Percentiles rank a stretch among this genome's conserved stretches.
These are phyloP conservation scores for Cladosporium sp. DNA, from an alignment of 2,329 filamentous ascomycete species.

Conservation along the genomic window DNA sequence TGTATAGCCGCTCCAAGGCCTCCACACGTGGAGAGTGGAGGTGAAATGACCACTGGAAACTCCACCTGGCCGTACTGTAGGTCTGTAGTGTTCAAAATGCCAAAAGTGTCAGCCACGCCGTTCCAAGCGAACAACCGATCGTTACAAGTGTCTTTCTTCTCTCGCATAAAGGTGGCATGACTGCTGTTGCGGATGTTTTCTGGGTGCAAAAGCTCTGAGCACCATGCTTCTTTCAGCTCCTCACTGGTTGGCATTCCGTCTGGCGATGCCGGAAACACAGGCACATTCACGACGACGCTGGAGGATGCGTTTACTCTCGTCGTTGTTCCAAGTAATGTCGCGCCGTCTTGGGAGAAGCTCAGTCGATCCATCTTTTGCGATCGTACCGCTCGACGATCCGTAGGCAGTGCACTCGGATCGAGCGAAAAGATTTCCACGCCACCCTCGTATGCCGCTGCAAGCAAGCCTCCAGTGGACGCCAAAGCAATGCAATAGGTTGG, in stretches of 20 bases:
- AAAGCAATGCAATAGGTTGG: constrained; percentile 72
- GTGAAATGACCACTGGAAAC: constrained; percentile 35
- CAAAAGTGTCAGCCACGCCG: constrained; percentile 33
- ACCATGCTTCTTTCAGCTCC: constrained; percentile 36
- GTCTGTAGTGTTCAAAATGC: constrained; percentile 30
- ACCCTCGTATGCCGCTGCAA: constrained; percentile 82
- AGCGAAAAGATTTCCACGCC: constrained; percentile 81
- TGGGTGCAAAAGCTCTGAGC: constrained; percentile 33
- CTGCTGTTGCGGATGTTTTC: constrained; percentile 36
- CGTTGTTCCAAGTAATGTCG: constrained; percentile 33
- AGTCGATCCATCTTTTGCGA: constrained; percentile 32
- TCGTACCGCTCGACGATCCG: constrained; percentile 33
- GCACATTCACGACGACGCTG: constrained; percentile 33
- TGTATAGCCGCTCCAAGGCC: constrained; percentile 34
- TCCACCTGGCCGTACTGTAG: constrained; percentile 33
- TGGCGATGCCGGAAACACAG: constrained; percentile 29
- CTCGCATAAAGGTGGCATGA: constrained; percentile 33
- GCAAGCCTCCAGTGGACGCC: constrained; percentile 71
- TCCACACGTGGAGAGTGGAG: constrained; percentile 33
- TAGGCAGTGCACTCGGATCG: constrained; percentile 49
- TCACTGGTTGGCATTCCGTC: constrained; percentile 29
- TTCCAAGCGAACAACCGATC: constrained; percentile 35
- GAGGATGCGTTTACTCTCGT: constrained; percentile 33
- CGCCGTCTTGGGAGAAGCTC: constrained; percentile 34
- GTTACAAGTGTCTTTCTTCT: constrained; percentile 26